Base-by-base conservation (phyloP, 2,329 filamentous ascomycete genomes). In the Pestalotiopsis fici region DNA sequence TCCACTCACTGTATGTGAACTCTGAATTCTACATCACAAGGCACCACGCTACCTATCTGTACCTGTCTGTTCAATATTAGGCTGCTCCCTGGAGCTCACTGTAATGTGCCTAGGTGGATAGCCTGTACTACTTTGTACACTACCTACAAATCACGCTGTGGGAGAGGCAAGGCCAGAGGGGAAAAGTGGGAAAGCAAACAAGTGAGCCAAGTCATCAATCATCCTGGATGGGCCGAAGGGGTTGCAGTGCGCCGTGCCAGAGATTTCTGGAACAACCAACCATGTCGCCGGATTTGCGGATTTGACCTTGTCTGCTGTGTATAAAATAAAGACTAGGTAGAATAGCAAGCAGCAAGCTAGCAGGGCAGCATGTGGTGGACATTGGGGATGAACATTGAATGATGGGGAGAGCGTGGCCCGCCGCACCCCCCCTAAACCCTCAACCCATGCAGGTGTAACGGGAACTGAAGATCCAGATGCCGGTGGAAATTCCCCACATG, bases 401-500 rank as follows among this genome's bases (percentile, higher is more conserved):
- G 31, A 65, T n/a, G 56, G 35, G 39, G 50, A n/a, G 55, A 59
- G 23, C 28, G 55, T 59, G 55, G 28, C 56, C n/a, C n/a, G 39
- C 39, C 21, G 21, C 4, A 12, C 54, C 54, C 21, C 27, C n/a
- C 12, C 15, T 27, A 59, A 21, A 57, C 27, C 55, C 55, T 18
- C 15, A 27, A 28, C 43, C 43, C 43, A 50, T 50, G 43, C 9
- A 50, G 21, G 63, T 55, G 39, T 56, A 55, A 64, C 70, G 69
- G 70, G 67, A 71, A 67, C 61, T 69, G 66, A 69, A 69, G 68
- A 71, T 66, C 67, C 55, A 70, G 69, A 71, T 72, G 66, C 68
- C 69, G 73, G 66, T 69, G 65, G 31, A 67, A 72, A 72, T 67
- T 57, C 74, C 71, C 70, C 70, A 71, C 69, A 72, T 71, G 69